Conservation (phyloP, 495 filamentous ascomycete genomes). For the Podospora pseudoanserina region DNA sequence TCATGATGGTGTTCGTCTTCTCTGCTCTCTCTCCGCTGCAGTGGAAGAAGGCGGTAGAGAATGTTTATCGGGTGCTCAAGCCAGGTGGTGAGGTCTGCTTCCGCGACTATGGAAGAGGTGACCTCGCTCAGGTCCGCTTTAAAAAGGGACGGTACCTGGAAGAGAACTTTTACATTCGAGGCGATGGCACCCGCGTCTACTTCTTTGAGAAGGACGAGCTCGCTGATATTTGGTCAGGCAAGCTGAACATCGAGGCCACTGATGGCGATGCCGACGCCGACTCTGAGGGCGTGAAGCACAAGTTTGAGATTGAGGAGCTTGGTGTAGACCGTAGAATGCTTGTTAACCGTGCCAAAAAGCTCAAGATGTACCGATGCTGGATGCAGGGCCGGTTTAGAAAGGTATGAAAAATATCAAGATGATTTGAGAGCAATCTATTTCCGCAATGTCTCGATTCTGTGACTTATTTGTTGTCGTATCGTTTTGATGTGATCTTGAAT, state of each 20-base stretch:
- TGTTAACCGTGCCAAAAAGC: conserved; percentile 80
- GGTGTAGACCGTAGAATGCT: conserved; percentile 82
- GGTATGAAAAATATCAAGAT: conserved; percentile 40
- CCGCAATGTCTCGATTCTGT: neutral
- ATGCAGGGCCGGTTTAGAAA: conserved; percentile 89
- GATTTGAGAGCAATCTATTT: neutral
- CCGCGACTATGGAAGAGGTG: conserved; percentile 91
- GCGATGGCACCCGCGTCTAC: conserved; percentile 94
- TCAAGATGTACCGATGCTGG: conserved; percentile 99
- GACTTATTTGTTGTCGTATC: neutral
- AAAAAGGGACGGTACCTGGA: conserved; percentile 88
- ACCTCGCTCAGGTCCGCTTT: conserved; percentile 94
- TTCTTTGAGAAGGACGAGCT: conserved; percentile 91
- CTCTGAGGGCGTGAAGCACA: conserved; percentile 28
- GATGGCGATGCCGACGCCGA: conserved; percentile 20
- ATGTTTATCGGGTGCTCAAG: conserved; percentile 77
- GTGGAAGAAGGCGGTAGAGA: conserved; percentile 77
- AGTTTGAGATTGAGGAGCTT: conserved; percentile 69
- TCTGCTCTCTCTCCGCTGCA: conserved; percentile 81
- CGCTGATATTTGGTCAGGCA: conserved; percentile 67
- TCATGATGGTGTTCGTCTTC: conserved; percentile 95
- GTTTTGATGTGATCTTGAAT: neutral
- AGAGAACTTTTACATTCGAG: conserved; percentile 95
- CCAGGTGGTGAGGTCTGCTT: conserved; percentile 87
- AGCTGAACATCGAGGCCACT: conserved; percentile 19